Base-by-base conservation (phyloP, 2,329 filamentous ascomycete species). In the Cladosporium sp. region DNA sequence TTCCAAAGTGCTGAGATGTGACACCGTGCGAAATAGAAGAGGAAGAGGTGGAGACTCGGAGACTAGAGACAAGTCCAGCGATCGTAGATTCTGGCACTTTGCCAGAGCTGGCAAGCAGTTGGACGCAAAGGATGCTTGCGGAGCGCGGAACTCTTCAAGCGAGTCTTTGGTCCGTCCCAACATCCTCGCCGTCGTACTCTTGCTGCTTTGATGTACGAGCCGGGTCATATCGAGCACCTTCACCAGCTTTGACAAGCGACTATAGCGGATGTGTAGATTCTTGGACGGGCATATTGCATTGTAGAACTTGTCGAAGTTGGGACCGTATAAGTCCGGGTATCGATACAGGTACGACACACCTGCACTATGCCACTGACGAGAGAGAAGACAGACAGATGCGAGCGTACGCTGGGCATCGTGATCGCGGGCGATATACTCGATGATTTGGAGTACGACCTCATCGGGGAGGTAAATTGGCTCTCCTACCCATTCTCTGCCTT, bases 181-280 rank as follows among this genome's bases (percentile, higher is more conserved):
- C 8, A 89, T 74, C 36, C 86, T 81, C 24, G 86, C 84, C 0
- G 86, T 88, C 11, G 82, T 75, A 59, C 84, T 85, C 69, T 85
- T 87, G 65, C 80, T 84, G 67, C 85, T 84, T 70, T 88, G 84
- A 70, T 89, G 86, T 2, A 88, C 85, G 18, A 89, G 81, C 49
- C 74, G 70, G 12, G 80, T 79, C 75, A 89, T 79, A 71, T 88
- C 80, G 44, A 89, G 78, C 12, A 76, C 73, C 41, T 80, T 81
- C 15, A 89, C 83, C 54, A 87, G 74, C n/a, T 76, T 76, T 0
- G 83, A 82, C 49, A 84, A 70, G 15, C 82, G 81, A 60, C 80
- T 82, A 65, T 80, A 81, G 36, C 81, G 81, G 32, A 83, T 79
- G 65, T 82, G 81, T 0, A 80, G 76, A 64, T 81, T 81, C 44